phyloP scores from a whole-genome alignment of 495 filamentous ascomycete genomes.

The Penicillium verhagenii region DNA sequence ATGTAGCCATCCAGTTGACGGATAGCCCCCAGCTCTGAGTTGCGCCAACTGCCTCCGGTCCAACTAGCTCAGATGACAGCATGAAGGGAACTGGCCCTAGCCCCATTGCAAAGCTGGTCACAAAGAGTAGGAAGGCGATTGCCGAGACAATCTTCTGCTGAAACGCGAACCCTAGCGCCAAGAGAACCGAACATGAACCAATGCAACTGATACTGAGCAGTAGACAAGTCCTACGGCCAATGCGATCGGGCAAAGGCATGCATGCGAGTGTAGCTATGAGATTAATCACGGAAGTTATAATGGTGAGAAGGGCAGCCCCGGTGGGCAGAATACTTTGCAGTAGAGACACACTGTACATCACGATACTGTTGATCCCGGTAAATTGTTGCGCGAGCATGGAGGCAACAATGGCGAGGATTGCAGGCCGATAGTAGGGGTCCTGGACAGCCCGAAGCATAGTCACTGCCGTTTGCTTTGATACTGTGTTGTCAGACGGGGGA shows the following conservation, averaged over 20 bases:
- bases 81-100: constrained; percentile 94
- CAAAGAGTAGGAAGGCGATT: constrained; percentile 77
- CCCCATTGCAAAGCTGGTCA: constrained; percentile 85
- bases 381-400: constrained; percentile 95
- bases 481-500: constrained; percentile 21
- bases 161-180: constrained; percentile 74
- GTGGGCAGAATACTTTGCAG: constrained; percentile 73
- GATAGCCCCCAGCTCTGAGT: constrained; percentile 81
- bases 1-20: constrained; percentile 89
- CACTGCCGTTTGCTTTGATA: constrained; percentile 44
- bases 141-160: constrained; percentile 71
- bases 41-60: constrained; percentile 82
- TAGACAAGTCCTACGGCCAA: constrained; percentile 82
- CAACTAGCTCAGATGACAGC: constrained; percentile 83
- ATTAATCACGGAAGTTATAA: constrained; percentile 83
- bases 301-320: constrained; percentile 75
- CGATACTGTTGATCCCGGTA: constrained; percentile 90
- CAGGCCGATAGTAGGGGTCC: constrained; percentile 66
- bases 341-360: constrained; percentile 96
- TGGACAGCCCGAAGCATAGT: constrained; percentile 65
- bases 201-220: constrained; percentile 79
- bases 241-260: constrained; percentile 79
- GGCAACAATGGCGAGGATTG: constrained; percentile 79
- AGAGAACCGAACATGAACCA: constrained; percentile 66
- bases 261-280: constrained; percentile 75